phyloP scores from a whole-genome alignment of 2,329 filamentous ascomycete species.

The Cordyceps cateniannulata region DNA sequence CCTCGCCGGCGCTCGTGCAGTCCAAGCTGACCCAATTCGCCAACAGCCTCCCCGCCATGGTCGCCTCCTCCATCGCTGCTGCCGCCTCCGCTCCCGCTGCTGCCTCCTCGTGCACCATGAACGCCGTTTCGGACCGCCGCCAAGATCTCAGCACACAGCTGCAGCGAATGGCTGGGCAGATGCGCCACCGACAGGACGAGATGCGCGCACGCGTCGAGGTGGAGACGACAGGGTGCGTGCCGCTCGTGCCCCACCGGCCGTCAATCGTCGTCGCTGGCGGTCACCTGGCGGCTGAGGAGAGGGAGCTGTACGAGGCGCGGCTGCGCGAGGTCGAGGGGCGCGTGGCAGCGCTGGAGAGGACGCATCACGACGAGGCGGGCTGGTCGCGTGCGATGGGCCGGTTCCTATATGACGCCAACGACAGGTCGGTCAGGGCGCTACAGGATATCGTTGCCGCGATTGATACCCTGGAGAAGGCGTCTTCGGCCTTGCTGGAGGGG shows the following conservation, averaged over 20 bases:
- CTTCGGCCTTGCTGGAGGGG: neutral
- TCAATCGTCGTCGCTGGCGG: neutral
- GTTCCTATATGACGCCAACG: conserved; percentile 8
- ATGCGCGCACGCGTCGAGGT: neutral
- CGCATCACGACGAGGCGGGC: neutral
- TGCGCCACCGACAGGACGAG: neutral
- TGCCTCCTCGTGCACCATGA: no score
- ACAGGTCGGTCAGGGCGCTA: neutral
- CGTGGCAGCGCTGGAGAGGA: neutral
- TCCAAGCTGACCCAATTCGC: neutral
- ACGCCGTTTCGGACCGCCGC: neutral
- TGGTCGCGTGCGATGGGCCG: neutral
- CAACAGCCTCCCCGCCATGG: no score
- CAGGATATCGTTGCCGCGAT: neutral
- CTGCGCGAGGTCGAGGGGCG: neutral
- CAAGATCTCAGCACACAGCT: neutral
- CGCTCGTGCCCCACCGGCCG: neutral
- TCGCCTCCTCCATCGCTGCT: no score
- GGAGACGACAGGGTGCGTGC: neutral
- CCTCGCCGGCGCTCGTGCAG: neutral
- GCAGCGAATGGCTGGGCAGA: neutral
- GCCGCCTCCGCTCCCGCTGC: neutral
- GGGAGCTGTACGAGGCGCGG: neutral
- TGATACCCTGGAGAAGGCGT: neutral
- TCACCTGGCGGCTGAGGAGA: neutral